Conservation (phyloP, 176 grass and related monocot species). For the Rhynchospora pubera region DNA sequence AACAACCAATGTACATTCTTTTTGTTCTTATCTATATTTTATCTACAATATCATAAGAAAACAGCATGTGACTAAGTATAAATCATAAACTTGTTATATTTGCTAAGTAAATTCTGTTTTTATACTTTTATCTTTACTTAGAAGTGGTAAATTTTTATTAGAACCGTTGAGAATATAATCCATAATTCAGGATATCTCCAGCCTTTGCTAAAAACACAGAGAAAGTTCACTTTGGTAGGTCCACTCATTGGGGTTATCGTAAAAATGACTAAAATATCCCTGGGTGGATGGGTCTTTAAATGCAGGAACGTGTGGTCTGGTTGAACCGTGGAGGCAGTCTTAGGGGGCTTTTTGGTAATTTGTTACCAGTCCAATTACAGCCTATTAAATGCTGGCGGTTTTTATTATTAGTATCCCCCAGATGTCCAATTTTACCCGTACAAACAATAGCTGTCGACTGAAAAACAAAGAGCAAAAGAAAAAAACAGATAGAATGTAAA, state of each 20-base stretch:
- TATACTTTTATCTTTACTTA: not conserved
- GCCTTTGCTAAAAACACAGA: not conserved
- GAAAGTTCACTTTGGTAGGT: not conserved
- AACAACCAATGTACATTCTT: not conserved
- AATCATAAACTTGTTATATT: not conserved
- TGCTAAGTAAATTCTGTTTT: not conserved
- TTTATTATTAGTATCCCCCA: constrained; percentile 11
- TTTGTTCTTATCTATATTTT: not conserved
- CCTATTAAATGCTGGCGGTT: constrained; percentile 18
- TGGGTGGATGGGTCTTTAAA: not conserved
- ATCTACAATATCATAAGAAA: not conserved
- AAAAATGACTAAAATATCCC: constrained; percentile 9
- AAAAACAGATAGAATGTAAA: not conserved
- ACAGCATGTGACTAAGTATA: not conserved
- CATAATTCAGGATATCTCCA: not conserved
- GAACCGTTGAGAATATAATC: not conserved
- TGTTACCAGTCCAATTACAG: not conserved
- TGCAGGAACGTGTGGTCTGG: not conserved
- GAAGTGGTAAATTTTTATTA: not conserved
- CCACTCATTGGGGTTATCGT: not conserved
- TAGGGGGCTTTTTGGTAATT: constrained; percentile 15
- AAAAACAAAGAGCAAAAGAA: not conserved
- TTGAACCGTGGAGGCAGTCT: not conserved
- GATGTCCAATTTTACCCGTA: not conserved
- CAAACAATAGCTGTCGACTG: not conserved